phyloP scores from a whole-genome alignment of 225 moss, liverwort and hornwort genomes.

The Anthoceros angustus region DNA sequence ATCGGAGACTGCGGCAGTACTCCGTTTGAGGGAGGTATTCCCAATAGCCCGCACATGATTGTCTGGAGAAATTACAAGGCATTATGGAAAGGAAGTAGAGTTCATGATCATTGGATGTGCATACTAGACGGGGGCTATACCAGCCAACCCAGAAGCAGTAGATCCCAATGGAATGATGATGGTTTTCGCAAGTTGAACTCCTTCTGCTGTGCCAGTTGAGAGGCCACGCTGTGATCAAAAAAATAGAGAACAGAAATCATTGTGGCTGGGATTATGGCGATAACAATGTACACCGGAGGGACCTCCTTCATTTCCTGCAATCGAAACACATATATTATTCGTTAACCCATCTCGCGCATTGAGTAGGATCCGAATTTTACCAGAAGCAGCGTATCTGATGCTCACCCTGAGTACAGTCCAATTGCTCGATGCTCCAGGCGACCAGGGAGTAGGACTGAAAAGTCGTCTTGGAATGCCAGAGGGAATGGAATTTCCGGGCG shows the following conservation, averaged over 20 bases:
- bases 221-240: constrained; percentile 70
- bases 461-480: constrained; percentile 53
- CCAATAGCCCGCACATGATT: constrained; percentile 52
- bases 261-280: constrained; percentile 49
- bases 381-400: neutral
- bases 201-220: constrained; percentile 58
- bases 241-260: constrained; percentile 67
- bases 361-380: neutral
- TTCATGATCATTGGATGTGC: too few species aligned
- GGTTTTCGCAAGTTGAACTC: constrained; percentile 76
- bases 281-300: constrained; percentile 31
- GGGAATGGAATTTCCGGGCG: constrained; percentile 30
- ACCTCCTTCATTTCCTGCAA: constrained; percentile 55
- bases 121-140: constrained; percentile 13
- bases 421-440: constrained; percentile 20
- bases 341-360: neutral
- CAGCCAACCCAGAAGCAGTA: constrained; percentile 51
- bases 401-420: constrained; percentile 46
- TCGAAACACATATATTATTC: neutral
- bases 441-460: constrained; percentile 44
- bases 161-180: constrained; percentile 52
- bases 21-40: constrained; percentile 81
- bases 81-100: too few species aligned
- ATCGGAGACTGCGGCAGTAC: constrained; percentile 78
- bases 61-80: constrained; percentile 22